Evolutionary conservation across 2,329 filamentous ascomycete genomes (phyloP), one percentile per base, ranked within the genome.

Genomic region (Aspergillus viridinutans): DNA sequence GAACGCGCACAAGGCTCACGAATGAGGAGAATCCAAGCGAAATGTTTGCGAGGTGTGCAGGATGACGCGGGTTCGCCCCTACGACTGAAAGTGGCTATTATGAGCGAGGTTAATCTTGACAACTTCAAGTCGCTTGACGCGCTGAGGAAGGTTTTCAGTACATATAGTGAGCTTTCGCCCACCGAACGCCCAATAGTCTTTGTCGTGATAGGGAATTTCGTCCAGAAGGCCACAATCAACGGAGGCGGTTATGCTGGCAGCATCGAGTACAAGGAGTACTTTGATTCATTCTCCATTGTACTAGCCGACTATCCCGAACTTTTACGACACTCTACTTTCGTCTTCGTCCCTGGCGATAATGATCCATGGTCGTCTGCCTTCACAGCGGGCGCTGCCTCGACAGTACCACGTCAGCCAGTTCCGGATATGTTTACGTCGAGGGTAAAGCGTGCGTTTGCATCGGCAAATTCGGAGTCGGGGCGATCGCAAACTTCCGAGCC

Each of bases 231-330:
- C 23, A 78, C 79, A 53, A 80, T 87, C 68, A 80, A 81, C 28
- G 87, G 89, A 53, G 85, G 86, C 26, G 87, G 85, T 40, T 87
- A 83, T 47, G 87, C 88, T 23, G 90, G 90, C 40, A 93, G 90
- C 73, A 92, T 97, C 64, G 92, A 96, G 75, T 97, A 96, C 78
- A 97, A 97, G 77, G 94, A 97, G 75, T 88, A 90, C 71, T 97
- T 97, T 72, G 92, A 99, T 75, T 85, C 87, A 8, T 83, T 99
- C 12, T 93, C 94, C 3, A 86, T 87, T 2, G 83, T 90, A 1
- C 81, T 99, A 5, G 82, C 90, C 7, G 92, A 97, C 64, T 97
- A 91, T 68, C 90, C 91, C 3, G 81, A 83, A 0, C 82, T 99
- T 14, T 82, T 97, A 47, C 87, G 88, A 56, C 83, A 84, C 26